Evolutionary conservation across 2,329 filamentous ascomycete genomes (phyloP).

Genomic region (Pseudogymnoascus sp.): DNA sequence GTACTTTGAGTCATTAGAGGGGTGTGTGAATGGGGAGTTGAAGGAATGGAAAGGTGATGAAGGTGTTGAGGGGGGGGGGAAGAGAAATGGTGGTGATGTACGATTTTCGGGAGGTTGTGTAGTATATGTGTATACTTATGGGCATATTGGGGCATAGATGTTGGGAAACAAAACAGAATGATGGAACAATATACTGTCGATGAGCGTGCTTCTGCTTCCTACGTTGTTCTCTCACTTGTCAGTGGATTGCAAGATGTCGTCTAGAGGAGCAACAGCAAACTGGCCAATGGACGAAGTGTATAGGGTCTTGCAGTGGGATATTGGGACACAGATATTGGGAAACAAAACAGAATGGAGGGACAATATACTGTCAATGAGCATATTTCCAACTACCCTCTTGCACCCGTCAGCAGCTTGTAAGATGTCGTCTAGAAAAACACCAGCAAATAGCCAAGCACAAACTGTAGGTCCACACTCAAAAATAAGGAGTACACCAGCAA

Average conservation of each 20-base stretch:
- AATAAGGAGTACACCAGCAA: neutral
- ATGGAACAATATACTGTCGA: neutral
- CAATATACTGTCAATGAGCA: neutral
- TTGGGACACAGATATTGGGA: neutral
- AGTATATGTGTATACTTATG: neutral
- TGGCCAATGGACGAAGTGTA: neutral
- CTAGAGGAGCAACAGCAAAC: neutral
- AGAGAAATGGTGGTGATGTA: neutral
- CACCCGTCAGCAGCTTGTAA: no score
- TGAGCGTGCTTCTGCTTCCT: neutral
- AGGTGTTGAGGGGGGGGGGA: neutral
- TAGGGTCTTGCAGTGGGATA: neutral
- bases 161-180: neutral
- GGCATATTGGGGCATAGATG: neutral
- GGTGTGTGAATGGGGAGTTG: no score
- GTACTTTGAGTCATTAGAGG: slow-evolving; percentile 28
- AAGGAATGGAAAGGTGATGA: neutral
- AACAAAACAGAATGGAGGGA: neutral
- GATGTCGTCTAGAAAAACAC: neutral
- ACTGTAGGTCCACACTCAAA: neutral
- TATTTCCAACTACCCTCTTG: neutral
- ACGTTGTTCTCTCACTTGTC: neutral
- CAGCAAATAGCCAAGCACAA: neutral
- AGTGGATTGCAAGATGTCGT: neutral
- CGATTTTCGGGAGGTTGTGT: neutral